Evolutionary conservation across 2,329 filamentous ascomycete genomes (phyloP), one percentile per base, ranked within the genome.

Genomic region (Sporothrix inflata): DNA sequence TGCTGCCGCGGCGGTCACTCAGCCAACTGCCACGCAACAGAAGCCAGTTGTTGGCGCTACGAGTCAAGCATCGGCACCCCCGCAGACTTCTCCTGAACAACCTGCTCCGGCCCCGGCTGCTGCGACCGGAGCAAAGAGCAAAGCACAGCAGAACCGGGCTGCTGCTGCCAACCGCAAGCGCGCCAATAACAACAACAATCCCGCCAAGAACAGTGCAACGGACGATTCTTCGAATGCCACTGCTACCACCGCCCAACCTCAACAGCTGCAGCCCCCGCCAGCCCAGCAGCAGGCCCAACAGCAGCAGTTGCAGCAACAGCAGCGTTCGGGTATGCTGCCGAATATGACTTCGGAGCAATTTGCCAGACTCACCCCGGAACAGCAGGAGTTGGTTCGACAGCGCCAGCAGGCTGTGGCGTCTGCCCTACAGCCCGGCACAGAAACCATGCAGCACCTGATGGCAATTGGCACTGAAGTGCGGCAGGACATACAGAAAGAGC

Each of bases 291-390:
- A 74, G 40, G 76, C 75, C 40, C 72, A 45, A 30, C 68, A 78
- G 42, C 74, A 75, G 67, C 75, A 75, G 57, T 73, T 63, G 45
- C 70, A 78, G 42, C 74, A 74, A 57, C 75, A 75, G 51, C 75
- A 76, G 53, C 75, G 73, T 40, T 72, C 77, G n/a, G 76, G 77
- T 42, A 67, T 79, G 9, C 75, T 77, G 12, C 79, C 72, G 9
- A 70, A 79, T 8, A 72, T 80, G 4, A 81, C 77, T 1, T 72
- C 78, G 2, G 80, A 83, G 61, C 82, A 84, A 71, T 74, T 86
- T 40, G 83, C 83, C 14, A 77, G 71, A 30, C 76, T 88, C 71
- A 76, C 79, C 0, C 82, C 84, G 0, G 85, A 87, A 40, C 83
- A 87, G 49, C 74, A 74, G 57, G 75, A 76, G 34, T 73, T 78